These are phyloP conservation scores for Coniosporium apollinis DNA, from an alignment of 495 filamentous ascomycete species.

Conservation along the genomic window DNA sequence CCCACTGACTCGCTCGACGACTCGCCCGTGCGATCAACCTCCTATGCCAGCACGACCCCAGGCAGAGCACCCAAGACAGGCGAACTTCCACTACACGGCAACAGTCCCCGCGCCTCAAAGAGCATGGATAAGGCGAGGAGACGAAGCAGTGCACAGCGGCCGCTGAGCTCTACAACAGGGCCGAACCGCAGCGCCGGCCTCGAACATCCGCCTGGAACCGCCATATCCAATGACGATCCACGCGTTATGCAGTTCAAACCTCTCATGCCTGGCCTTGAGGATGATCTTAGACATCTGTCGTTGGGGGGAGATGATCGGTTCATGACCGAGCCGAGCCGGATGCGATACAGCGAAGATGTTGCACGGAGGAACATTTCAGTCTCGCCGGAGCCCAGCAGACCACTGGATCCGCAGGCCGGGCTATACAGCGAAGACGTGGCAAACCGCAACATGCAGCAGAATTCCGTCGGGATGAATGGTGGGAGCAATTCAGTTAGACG, in stretches of 20 bases:
- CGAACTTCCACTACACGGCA: not conserved
- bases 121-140: not conserved
- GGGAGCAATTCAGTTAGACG: not conserved
- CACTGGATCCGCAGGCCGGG: not conserved
- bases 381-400: not conserved
- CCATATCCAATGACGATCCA: not conserved
- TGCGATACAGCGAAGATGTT: too few species aligned
- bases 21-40: not conserved
- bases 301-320: not conserved
- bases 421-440: slow-evolving; percentile 17
- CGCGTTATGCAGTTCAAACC: not conserved
- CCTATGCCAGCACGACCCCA: not conserved
- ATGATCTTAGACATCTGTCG: not conserved
- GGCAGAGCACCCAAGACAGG: not conserved
- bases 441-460: slow-evolving; percentile 11
- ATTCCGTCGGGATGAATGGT: not conserved
- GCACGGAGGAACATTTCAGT: not conserved
- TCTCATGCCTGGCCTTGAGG: not conserved
- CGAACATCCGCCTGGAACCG: not conserved
- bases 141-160: not conserved
- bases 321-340: too few species aligned
- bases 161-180: not conserved
- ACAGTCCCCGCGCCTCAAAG: not conserved
- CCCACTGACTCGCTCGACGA: not conserved
- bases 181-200: not conserved